These are phyloP conservation scores for Clavaria fumosa DNA, from an alignment of 768 basidiomycete genomes.

Conservation along the genomic window DNA sequence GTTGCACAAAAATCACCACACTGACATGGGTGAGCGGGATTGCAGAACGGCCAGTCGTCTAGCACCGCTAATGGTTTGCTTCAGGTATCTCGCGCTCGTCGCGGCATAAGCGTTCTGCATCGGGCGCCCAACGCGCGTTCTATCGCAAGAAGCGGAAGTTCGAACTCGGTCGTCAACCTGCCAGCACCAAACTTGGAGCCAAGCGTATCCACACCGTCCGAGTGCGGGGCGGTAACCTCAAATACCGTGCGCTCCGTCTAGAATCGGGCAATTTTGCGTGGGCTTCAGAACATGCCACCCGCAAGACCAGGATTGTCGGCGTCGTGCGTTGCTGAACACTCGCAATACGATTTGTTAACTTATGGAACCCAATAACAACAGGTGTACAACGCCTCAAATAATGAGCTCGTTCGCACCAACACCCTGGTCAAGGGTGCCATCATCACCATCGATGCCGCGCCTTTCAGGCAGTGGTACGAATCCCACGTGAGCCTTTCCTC, in stretches of 20 bases:
- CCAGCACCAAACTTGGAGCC: constrained; percentile 89
- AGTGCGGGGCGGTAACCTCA: constrained; percentile 88
- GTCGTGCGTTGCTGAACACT: constrained; percentile 76
- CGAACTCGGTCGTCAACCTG: constrained; percentile 96
- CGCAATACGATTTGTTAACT: no score
- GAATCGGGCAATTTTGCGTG: constrained; percentile 98
- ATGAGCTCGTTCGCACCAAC: constrained; percentile 99
- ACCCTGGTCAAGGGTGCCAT: constrained; percentile 95
- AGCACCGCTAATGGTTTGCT: not conserved
- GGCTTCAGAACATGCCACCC: constrained; percentile 88
- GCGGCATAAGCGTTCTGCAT: constrained; percentile 91
- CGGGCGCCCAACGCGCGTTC: constrained; percentile 83
- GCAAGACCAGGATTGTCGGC: constrained; percentile 91
- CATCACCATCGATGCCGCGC: constrained; percentile 95
- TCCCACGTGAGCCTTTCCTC: constrained; percentile 88
- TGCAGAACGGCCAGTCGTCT: not conserved
- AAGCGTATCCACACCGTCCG: constrained; percentile 95
- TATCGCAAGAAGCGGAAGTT: constrained; percentile 99
- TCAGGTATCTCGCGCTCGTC: constrained; percentile 94
- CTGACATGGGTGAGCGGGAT: no score
- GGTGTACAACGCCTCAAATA: constrained; percentile 99
- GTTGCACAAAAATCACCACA: no score
- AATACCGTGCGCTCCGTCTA: constrained; percentile 91
- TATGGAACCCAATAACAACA: no score
- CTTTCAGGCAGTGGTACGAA: constrained; percentile 99